Percentiles rank a stretch among this genome's conserved stretches.
Evolutionary conservation across 345 rosid species (phyloP).

Genomic region (Bretschneidera sinensis): DNA sequence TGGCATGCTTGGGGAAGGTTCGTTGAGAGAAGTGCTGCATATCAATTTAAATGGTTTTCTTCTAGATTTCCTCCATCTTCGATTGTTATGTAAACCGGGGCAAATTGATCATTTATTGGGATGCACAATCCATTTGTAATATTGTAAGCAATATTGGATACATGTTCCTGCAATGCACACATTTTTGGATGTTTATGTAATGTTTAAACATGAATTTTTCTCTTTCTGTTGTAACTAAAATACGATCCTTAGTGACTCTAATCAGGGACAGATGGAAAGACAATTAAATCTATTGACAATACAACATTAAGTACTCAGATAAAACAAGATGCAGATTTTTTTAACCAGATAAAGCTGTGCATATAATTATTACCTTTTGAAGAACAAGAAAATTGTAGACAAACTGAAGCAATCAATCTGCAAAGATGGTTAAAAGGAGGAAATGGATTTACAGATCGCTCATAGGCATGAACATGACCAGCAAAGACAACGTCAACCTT

Average conservation of each 20-base stretch:
- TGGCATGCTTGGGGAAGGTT: slow-evolving; percentile 98
- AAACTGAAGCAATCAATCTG: neutral
- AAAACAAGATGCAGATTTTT: no score
- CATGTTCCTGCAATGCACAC: slow-evolving; percentile 43
- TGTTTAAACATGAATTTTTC: no score
- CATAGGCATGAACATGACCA: slow-evolving; percentile 87
- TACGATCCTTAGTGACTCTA: no score
- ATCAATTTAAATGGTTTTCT: slow-evolving; percentile 64
- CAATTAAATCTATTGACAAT: no score
- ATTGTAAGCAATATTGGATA: slow-evolving; percentile 69
- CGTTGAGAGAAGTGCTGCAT: slow-evolving; percentile 62
- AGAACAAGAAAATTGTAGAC: neutral
- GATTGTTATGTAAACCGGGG: slow-evolving; percentile 74
- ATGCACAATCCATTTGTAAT: slow-evolving; percentile 57
- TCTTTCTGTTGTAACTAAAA: no score
- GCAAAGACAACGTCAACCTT: slow-evolving; percentile 77
- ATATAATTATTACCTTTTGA: neutral
- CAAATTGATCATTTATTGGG: slow-evolving; percentile 56
- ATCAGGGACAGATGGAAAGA: no score
- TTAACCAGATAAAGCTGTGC: no score
- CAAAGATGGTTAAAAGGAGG: neutral
- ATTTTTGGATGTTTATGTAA: neutral
- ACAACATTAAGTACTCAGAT: no score
- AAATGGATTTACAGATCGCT: slow-evolving; percentile 58
- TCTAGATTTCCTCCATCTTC: slow-evolving; percentile 51